phyloP scores from a whole-genome alignment of 768 basidiomycete genomes.

The Russula earlei region DNA sequence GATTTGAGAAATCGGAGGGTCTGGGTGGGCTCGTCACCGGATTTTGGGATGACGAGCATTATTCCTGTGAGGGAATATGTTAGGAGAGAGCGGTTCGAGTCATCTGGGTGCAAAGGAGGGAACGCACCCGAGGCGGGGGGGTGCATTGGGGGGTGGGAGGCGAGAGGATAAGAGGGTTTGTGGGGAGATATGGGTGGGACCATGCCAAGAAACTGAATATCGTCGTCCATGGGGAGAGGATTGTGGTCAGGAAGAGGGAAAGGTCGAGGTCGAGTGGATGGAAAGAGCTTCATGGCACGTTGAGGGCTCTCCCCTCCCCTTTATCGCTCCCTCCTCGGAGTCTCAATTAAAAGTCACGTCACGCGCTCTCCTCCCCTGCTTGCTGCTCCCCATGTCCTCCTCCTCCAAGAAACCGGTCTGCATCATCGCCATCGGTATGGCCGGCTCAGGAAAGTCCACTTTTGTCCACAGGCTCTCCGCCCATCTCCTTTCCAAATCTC shows the following conservation, averaged over 20 bases:
- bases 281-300: no score
- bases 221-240: conserved; percentile 12
- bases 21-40: conserved; percentile 36
- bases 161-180: background rate
- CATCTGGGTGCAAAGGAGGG: background rate
- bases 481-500: conserved; percentile 64
- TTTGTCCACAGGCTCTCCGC: conserved; percentile 94
- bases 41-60: conserved; percentile 47
- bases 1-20: conserved; percentile 44
- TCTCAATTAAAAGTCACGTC: conserved; percentile 9
- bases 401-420: conserved; percentile 61
- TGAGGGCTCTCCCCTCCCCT: background rate
- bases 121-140: conserved; percentile 17
- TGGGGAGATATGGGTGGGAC: background rate
- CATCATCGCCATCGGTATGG: conserved; percentile 93
- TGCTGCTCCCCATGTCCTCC: background rate
- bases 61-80: conserved; percentile 38
- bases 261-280: background rate
- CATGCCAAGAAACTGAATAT: conserved; percentile 17
- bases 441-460: conserved; percentile 95
- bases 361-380: background rate
- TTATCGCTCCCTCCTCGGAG: conserved; percentile 15
- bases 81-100: background rate
- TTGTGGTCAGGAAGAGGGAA: background rate
- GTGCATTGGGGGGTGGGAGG: conserved; percentile 1